Percentiles rank a stretch among this genome's conserved stretches.
These are phyloP conservation scores for Chalciporus piperatus DNA, from an alignment of 768 basidiomycete species.

Conservation along the genomic window DNA sequence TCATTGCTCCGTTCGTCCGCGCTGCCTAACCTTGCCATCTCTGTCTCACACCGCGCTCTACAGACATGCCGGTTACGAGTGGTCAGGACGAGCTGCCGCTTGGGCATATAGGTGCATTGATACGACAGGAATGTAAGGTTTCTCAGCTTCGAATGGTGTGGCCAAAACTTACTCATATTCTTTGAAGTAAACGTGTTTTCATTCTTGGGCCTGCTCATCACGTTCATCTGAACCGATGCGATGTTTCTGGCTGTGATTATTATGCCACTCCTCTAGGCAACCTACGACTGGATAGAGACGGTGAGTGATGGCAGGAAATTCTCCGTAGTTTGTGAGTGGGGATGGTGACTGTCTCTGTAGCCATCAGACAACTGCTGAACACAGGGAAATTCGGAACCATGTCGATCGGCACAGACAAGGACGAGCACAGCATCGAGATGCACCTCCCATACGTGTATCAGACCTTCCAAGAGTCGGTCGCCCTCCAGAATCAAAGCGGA, in stretches of 20 bases:
- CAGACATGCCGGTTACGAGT: constrained; percentile 95
- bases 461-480: constrained; percentile 70
- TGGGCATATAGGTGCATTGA: constrained; percentile 96
- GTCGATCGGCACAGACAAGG: constrained; percentile 70
- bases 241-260: constrained; percentile 69
- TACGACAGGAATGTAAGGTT: constrained; percentile 69
- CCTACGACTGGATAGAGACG: constrained; percentile 72
- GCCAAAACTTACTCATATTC: constrained; percentile 3
- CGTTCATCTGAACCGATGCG: constrained; percentile 82
- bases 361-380: constrained; percentile 11
- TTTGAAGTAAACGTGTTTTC: constrained; percentile 80
- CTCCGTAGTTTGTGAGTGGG: not conserved
- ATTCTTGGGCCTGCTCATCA: constrained; percentile 97
- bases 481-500: not conserved
- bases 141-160: not conserved
- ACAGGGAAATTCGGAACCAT: constrained; percentile 61
- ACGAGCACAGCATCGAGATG: constrained; percentile 98
- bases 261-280: constrained; percentile 88
- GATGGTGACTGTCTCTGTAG: constrained; percentile 13
- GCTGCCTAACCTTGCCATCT: not conserved
- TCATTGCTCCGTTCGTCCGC: constrained; percentile 86
- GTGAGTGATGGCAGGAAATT: constrained; percentile 44
- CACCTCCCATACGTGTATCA: constrained; percentile 90
- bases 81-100: constrained; percentile 90
- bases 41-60: constrained; percentile 8